Conservation (phyloP, 805 yeast species). For the Barnettozyma californica region DNA sequence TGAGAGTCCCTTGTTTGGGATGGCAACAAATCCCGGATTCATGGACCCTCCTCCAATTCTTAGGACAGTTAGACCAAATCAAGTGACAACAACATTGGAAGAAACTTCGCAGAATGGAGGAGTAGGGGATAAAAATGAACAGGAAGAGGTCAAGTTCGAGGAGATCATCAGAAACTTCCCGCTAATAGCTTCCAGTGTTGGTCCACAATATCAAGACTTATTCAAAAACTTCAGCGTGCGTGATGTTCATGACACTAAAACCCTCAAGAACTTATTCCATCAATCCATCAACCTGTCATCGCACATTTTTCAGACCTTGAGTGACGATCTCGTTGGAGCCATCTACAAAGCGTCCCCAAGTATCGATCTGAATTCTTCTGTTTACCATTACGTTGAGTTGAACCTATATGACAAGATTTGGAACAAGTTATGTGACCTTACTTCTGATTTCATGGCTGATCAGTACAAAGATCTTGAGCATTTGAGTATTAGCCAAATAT, state of each 20-base stretch:
- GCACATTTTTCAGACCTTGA: constrained; percentile 24
- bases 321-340: constrained; percentile 21
- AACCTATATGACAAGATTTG: constrained; percentile 65
- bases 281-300: constrained; percentile 25
- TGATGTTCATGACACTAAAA: constrained; percentile 24
- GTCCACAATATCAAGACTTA: constrained; percentile 33
- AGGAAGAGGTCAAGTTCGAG: constrained; percentile 27
- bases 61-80: not conserved
- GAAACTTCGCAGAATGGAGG: not conserved
- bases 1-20: constrained; percentile 50
- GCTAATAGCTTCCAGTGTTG: constrained; percentile 31
- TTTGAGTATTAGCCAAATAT: constrained; percentile 38
- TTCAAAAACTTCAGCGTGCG: constrained; percentile 35
- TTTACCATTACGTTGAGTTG: constrained; percentile 68
- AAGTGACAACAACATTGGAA: not conserved
- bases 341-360: constrained; percentile 29
- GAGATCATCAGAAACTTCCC: constrained; percentile 38
- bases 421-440: constrained; percentile 35
- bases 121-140: not conserved
- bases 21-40: not conserved
- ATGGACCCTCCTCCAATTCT: not conserved
- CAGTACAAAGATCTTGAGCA: constrained; percentile 22
- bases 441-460: constrained; percentile 19
- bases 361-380: constrained; percentile 44
- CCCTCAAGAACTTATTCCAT: constrained; percentile 23